A percentile compares a stretch with the other conserved stretches of the same genome.
Conservation (phyloP, 805 yeast genomes). For the Cyberlindnera xishuangbannaensis region DNA sequence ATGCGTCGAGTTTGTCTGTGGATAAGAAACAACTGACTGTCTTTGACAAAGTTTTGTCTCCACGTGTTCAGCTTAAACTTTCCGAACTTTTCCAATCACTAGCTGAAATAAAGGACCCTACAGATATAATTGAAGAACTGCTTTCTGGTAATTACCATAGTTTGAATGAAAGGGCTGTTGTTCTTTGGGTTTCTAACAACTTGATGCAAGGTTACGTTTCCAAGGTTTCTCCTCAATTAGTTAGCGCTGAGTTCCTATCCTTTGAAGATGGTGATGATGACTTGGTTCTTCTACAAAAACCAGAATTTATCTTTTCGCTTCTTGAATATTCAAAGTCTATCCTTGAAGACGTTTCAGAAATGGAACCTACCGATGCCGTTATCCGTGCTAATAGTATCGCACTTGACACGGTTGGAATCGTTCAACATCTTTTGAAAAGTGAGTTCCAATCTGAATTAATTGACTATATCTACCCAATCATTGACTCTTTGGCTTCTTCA, state of each 20-base stretch:
- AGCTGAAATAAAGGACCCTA: conserved; percentile 17
- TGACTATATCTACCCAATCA: conserved; percentile 65
- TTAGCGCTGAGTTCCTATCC: conserved; percentile 25
- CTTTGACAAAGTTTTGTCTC: conserved; percentile 20
- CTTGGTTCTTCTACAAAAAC: conserved; percentile 13
- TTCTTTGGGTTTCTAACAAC: conserved; percentile 36
- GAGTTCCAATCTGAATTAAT: conserved; percentile 46
- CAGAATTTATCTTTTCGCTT: conserved; percentile 27
- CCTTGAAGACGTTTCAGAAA: conserved; percentile 30
- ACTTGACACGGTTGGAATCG: conserved; percentile 36
- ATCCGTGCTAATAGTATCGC: conserved; percentile 30
- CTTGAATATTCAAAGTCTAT: conserved; percentile 38
- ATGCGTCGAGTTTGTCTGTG: conserved; percentile 3
- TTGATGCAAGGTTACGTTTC: conserved; percentile 24
- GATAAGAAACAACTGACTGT: conserved; percentile 11
- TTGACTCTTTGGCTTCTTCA: conserved; percentile 63
- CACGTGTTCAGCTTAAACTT: conserved; percentile 18
- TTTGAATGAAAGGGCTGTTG: conserved; percentile 21
- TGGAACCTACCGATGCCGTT: conserved; percentile 8
- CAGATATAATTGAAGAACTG: conserved; percentile 18
- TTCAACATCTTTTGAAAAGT: conserved; percentile 23
- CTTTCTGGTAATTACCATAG: conserved; percentile 16
- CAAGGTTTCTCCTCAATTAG: conserved; percentile 8
- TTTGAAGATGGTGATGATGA: conserved; percentile 25
- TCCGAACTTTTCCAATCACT: conserved; percentile 16